Percentiles rank a stretch among this genome's conserved stretches.
Conservation (phyloP, 2,329 filamentous ascomycete species). For the Paracorniculantispora psalliotae region DNA sequence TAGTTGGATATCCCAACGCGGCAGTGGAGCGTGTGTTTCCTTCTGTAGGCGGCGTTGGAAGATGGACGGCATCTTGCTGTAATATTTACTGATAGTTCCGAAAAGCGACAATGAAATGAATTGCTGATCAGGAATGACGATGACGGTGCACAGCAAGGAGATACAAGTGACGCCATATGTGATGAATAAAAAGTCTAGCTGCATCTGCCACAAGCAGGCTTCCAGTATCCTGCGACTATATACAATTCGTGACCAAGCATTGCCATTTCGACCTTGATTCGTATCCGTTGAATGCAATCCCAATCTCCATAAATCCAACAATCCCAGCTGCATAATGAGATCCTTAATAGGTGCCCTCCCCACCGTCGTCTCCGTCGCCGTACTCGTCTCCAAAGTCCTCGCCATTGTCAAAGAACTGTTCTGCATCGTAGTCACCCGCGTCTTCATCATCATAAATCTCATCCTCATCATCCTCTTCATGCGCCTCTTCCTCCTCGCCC, state of each 20-base stretch:
- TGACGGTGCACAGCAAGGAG: too few species aligned
- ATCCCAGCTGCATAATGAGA: not conserved
- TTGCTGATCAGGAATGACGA: not conserved
- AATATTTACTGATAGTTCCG: not conserved
- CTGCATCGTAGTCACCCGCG: slow-evolving; percentile 57
- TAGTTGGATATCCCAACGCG: not conserved
- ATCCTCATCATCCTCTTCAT: slow-evolving; percentile 43
- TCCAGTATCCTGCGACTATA: slow-evolving; percentile 1
- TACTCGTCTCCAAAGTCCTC: slow-evolving; percentile 50
- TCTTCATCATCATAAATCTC: slow-evolving; percentile 53
- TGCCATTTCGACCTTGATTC: not conserved
- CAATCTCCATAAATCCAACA: not conserved
- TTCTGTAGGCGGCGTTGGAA: not conserved
- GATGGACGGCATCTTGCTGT: not conserved
- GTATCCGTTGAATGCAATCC: not conserved
- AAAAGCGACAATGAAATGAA: not conserved
- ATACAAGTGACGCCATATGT: not conserved
- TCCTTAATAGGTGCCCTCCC: slow-evolving; percentile 35
- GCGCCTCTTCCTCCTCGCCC: slow-evolving; percentile 42
- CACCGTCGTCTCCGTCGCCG: slow-evolving; percentile 45
- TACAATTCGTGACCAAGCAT: not conserved
- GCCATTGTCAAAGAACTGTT: slow-evolving; percentile 55
- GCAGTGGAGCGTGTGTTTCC: not conserved
- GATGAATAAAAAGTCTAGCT: not conserved
- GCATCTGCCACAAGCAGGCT: not conserved